Conservation (phyloP, 139 green algal genomes). For the Picochlorum sp. region DNA sequence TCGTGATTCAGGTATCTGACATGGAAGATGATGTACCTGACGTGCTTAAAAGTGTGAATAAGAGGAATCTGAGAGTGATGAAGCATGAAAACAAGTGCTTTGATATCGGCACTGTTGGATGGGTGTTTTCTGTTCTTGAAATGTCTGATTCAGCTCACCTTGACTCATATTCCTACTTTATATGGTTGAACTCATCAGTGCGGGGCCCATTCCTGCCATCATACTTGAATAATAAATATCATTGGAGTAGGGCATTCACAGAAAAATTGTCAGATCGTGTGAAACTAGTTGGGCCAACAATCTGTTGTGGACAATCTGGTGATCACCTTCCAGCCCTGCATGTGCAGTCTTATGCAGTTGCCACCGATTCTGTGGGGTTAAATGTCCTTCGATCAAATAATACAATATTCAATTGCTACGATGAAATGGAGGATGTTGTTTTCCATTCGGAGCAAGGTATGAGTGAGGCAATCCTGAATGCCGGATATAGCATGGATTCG, state of each 20-base stretch:
- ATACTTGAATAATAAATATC: conserved; percentile 30
- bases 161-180: conserved; percentile 24
- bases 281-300: conserved; percentile 47
- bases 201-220: conserved; percentile 40
- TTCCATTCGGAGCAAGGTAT: conserved; percentile 36
- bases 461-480: conserved; percentile 32
- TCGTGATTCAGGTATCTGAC: conserved; percentile 49
- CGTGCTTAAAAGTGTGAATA: conserved; percentile 31
- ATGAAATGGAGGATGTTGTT: conserved; percentile 10
- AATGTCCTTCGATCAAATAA: neutral
- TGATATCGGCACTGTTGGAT: conserved; percentile 71
- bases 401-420: conserved; percentile 5
- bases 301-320: conserved; percentile 32
- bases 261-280: conserved; percentile 25
- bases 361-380: conserved; percentile 38
- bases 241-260: conserved; percentile 33
- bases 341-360: conserved; percentile 41
- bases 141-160: neutral
- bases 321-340: conserved; percentile 25
- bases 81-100: conserved; percentile 67
- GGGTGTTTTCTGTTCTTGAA: conserved; percentile 38
- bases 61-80: conserved; percentile 50
- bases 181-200: conserved; percentile 44
- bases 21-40: neutral
- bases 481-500: conserved; percentile 40